phyloP scores from a whole-genome alignment of 768 basidiomycete species.

The Cystofilobasidium bisporidii region DNA sequence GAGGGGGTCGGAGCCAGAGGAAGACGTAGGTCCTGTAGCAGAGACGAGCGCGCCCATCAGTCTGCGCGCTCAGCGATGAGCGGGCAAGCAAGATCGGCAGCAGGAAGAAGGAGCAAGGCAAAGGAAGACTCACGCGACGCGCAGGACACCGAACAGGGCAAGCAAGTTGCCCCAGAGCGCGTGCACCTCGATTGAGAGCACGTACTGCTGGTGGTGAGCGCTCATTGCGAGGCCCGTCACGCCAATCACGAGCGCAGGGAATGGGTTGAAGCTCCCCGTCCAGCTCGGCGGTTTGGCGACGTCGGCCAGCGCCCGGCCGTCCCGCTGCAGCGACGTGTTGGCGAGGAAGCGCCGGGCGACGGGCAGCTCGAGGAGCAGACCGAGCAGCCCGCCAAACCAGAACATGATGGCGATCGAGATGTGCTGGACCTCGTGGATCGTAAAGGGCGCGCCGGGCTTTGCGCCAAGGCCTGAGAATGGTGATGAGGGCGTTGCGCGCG shows the following conservation, averaged over 20 bases:
- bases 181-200: slow-evolving; percentile 93
- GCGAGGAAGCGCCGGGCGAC: slow-evolving; percentile 64
- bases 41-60: not conserved
- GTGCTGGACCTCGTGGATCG: slow-evolving; percentile 81
- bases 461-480: slow-evolving; percentile 54
- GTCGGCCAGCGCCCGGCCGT: not conserved
- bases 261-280: slow-evolving; percentile 71
- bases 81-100: no score
- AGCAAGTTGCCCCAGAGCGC: slow-evolving; percentile 82
- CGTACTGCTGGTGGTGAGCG: slow-evolving; percentile 77
- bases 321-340: slow-evolving; percentile 39
- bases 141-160: slow-evolving; percentile 62
- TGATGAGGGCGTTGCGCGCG: no score
- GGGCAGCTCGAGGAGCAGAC: slow-evolving; percentile 79
- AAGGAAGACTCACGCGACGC: slow-evolving; percentile 47
- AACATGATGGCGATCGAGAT: slow-evolving; percentile 79
- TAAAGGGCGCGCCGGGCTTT: slow-evolving; percentile 66
- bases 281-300: slow-evolving; percentile 60
- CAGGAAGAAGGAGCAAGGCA: not conserved
- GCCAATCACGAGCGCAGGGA: slow-evolving; percentile 64
- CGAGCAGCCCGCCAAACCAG: slow-evolving; percentile 82
- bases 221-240: slow-evolving; percentile 82
- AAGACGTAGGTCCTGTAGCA: slow-evolving; percentile 67
- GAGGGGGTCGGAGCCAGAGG: slow-evolving; percentile 76
- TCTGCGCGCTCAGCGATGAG: no score